phyloP scores from a whole-genome alignment of 345 rosid species.

The Heritiera fomes region DNA sequence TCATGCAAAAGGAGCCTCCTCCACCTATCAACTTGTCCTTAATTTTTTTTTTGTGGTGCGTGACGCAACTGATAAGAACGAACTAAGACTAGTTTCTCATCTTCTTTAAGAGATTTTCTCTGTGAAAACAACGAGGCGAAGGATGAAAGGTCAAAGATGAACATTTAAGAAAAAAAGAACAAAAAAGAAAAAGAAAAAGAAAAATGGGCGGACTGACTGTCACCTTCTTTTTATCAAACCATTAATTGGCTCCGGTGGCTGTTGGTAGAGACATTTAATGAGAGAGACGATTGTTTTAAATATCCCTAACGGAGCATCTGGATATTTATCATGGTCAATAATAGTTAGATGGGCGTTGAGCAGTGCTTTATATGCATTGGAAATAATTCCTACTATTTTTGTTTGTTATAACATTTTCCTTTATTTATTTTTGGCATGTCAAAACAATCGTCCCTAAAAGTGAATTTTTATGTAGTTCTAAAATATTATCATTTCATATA shows the following conservation, averaged over 20 bases:
- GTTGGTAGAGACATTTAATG: constrained; percentile 50
- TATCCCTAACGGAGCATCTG: not conserved
- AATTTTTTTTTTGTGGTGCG: not conserved
- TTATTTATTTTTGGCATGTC: too few species aligned
- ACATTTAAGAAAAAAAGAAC: not conserved
- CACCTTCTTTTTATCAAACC: not conserved
- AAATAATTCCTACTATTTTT: not conserved
- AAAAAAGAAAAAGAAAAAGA: too few species aligned
- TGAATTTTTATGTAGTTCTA: too few species aligned
- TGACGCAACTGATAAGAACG: not conserved
- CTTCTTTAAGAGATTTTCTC: not conserved
- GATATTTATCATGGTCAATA: not conserved
- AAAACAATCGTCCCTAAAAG: too few species aligned
- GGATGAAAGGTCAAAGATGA: not conserved
- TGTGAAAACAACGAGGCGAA: not conserved
- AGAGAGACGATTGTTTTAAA: constrained; percentile 15
- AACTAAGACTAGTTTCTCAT: not conserved
- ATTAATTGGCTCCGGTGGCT: constrained; percentile 24
- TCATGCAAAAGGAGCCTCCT: constrained; percentile 4
- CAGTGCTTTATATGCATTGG: not conserved
- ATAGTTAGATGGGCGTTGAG: not conserved
- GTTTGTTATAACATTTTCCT: too few species aligned
- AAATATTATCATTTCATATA: too few species aligned
- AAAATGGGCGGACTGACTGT: not conserved
- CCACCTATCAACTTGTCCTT: not conserved